phyloP scores from a whole-genome alignment of 2,329 filamentous ascomycete species.

The Cercospora zeina region DNA sequence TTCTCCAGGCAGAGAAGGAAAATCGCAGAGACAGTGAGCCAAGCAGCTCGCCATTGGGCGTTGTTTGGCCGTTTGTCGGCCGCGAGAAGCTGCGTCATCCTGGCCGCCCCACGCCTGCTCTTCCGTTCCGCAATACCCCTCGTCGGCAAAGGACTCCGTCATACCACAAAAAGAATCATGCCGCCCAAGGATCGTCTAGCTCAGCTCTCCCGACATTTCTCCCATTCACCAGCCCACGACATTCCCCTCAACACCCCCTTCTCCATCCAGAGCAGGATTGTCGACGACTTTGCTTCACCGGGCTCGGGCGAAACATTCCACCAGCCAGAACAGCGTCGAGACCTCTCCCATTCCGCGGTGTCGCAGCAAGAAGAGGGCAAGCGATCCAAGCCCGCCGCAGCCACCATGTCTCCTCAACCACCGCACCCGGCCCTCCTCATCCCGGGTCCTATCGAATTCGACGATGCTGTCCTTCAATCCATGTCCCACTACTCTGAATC shows the following conservation, averaged over 20 bases:
- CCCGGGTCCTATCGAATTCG: slow-evolving; percentile 95
- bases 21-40: background rate
- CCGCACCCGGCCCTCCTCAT: slow-evolving; percentile 79
- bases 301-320: slow-evolving; percentile 29
- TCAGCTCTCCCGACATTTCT: slow-evolving; percentile 63
- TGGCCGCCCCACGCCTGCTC: slow-evolving; percentile 24
- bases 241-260: slow-evolving; percentile 64
- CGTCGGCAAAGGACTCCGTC: slow-evolving; percentile 8
- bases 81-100: slow-evolving; percentile 13
- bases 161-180: slow-evolving; percentile 13
- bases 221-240: slow-evolving; percentile 53
- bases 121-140: slow-evolving; percentile 19
- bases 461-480: slow-evolving; percentile 90
- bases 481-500: slow-evolving; percentile 97
- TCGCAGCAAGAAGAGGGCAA: slow-evolving; percentile 34
- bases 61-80: background rate
- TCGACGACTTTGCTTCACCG: slow-evolving; percentile 19
- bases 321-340: slow-evolving; percentile 31
- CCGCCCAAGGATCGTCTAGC: slow-evolving; percentile 47
- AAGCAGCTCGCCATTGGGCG: slow-evolving; percentile 5
- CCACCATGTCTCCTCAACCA: slow-evolving; percentile 59
- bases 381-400: slow-evolving; percentile 28
- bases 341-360: slow-evolving; percentile 32
- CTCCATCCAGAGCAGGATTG: slow-evolving; percentile 56
- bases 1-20: background rate